Conservation (phyloP, 1,284 basidiomycete genomes). For the Ganoderma sinense region DNA sequence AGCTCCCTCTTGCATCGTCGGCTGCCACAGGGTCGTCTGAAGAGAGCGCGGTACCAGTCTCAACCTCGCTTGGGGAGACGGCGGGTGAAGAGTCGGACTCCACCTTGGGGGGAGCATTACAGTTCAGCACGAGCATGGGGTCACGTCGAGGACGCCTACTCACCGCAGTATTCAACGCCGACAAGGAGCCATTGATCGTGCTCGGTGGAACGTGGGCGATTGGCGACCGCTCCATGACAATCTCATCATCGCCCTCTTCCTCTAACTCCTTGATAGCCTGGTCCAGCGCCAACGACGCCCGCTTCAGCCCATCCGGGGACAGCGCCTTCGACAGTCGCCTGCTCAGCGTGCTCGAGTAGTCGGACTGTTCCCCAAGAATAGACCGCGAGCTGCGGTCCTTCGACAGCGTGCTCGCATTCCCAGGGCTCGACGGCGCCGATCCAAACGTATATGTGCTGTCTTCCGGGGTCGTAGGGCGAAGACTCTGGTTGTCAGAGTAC, state of each 20-base stretch:
- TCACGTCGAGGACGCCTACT: constrained; percentile 22
- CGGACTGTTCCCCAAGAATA: constrained; percentile 39
- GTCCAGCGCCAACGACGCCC: constrained; percentile 76
- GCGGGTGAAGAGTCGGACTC: constrained; percentile 32
- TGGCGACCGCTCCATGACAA: constrained; percentile 74
- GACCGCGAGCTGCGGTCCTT: constrained; percentile 29
- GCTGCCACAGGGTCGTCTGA: constrained; percentile 60
- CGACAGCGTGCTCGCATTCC: constrained; percentile 43
- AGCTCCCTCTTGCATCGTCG: constrained; percentile 57
- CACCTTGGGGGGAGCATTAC: constrained; percentile 16
- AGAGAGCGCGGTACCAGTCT: constrained; percentile 74
- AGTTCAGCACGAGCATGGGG: constrained; percentile 24
- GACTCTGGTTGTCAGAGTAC: constrained; percentile 50
- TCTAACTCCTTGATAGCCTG: constrained; percentile 75
- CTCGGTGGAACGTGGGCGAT: constrained; percentile 44
- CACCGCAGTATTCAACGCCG: constrained; percentile 29
- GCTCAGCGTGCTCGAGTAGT: constrained; percentile 28
- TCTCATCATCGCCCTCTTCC: constrained; percentile 67
- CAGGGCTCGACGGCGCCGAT: constrained; percentile 59
- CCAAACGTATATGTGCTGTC: constrained; percentile 41
- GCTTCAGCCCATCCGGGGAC: constrained; percentile 59
- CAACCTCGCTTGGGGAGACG: constrained; percentile 39
- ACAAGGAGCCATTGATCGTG: constrained; percentile 23
- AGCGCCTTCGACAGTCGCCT: constrained; percentile 55
- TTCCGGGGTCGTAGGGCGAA: constrained; percentile 63